These are phyloP conservation scores for Dryadomyces sulphureus DNA, from an alignment of 2,329 filamentous ascomycete genomes.

Conservation along the genomic window DNA sequence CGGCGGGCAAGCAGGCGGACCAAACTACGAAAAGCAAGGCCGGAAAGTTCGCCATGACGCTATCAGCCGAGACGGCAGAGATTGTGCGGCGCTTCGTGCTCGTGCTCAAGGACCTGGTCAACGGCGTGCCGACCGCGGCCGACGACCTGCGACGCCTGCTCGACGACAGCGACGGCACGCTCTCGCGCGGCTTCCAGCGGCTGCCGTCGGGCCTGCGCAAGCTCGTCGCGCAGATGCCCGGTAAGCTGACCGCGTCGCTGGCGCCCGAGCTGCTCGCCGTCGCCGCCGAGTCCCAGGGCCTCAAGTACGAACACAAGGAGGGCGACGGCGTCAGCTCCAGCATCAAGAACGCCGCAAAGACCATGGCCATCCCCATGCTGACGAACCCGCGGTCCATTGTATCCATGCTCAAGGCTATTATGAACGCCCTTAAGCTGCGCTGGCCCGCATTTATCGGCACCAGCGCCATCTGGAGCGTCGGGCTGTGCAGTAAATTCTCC, in stretches of 20 bases:
- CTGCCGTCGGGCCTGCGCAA: conserved; percentile 73
- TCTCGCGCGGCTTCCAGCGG: conserved; percentile 45
- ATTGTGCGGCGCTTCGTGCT: conserved; percentile 74
- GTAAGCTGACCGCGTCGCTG: conserved; percentile 61
- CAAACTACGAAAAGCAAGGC: not conserved
- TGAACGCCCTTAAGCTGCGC: conserved; percentile 70
- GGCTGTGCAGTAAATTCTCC: conserved; percentile 57
- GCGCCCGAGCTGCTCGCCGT: conserved; percentile 73
- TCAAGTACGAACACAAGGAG: conserved; percentile 31
- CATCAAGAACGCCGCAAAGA: conserved; percentile 42
- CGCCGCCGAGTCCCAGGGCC: conserved; percentile 58
- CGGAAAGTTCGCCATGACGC: conserved; percentile 45
- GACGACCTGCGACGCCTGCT: conserved; percentile 59
- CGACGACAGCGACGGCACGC: conserved; percentile 44
- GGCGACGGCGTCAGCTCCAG: conserved; percentile 30
- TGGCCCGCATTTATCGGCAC: conserved; percentile 88
- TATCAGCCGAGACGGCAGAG: conserved; percentile 72
- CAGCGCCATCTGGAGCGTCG: conserved; percentile 81
- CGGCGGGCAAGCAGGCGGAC: conserved; percentile 23
- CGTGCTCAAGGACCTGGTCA: conserved; percentile 81
- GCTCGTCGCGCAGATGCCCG: conserved; percentile 69
- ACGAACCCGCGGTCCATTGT: conserved; percentile 79
- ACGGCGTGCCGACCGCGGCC: conserved; percentile 87
- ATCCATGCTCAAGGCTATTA: conserved; percentile 74
- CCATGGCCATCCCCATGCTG: conserved; percentile 57